Percentiles rank a stretch among this genome's conserved stretches.
These are phyloP conservation scores for Puccinia triticina DNA, from an alignment of 1,284 basidiomycete species.

Conservation along the genomic window DNA sequence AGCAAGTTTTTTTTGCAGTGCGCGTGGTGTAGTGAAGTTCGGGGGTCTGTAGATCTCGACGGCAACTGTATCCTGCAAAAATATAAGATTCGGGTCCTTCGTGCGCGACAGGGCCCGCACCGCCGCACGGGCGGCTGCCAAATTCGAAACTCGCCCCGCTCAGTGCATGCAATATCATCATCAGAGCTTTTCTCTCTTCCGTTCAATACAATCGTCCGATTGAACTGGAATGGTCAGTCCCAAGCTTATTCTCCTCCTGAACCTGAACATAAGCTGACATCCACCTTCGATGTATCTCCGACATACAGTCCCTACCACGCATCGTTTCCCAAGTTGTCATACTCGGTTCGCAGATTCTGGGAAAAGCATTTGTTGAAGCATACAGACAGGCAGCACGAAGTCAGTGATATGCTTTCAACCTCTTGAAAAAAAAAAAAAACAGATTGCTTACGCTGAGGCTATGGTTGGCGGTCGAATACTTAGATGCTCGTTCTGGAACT, in stretches of 20 bases:
- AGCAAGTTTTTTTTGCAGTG: too few species aligned
- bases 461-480: neutral
- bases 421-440: neutral
- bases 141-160: too few species aligned
- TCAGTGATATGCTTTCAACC: conserved; percentile 63
- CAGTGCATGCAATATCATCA: too few species aligned
- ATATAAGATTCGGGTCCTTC: too few species aligned
- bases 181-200: too few species aligned
- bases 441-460: neutral
- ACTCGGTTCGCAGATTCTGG: conserved; percentile 79
- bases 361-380: conserved; percentile 87
- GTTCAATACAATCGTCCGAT: neutral
- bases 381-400: conserved; percentile 90
- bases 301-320: conserved; percentile 60
- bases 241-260: neutral
- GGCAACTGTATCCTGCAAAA: too few species aligned
- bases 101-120: too few species aligned
- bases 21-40: too few species aligned
- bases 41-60: too few species aligned
- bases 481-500: conserved; percentile 81
- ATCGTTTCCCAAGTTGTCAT: conserved; percentile 80
- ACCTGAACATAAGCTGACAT: neutral
- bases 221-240: conserved; percentile 15
- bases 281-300: neutral
- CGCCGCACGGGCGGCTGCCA: too few species aligned